These are phyloP conservation scores for Geranomyces variabilis DNA, from an alignment of 192 early-diverging fungal genomes.

Conservation along the genomic window DNA sequence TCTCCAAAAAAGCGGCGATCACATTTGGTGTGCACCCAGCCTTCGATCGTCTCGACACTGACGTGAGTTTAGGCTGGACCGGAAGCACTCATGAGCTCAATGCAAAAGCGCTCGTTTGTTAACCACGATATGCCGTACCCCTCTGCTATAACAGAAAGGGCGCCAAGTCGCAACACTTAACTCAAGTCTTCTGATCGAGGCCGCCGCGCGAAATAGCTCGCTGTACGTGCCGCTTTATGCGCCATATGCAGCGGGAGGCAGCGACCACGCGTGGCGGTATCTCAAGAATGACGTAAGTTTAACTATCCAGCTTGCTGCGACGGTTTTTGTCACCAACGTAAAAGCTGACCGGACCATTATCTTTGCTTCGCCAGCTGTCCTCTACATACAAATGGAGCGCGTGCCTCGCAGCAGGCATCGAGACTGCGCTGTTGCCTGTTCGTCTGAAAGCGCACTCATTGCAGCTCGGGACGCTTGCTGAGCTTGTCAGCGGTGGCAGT, in stretches of 20 bases:
- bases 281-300: conserved; percentile 19
- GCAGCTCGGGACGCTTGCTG: conserved; percentile 13
- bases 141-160: no score
- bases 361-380: neutral
- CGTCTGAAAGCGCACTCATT: conserved; percentile 19
- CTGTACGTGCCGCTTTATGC: conserved; percentile 45
- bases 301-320: no score
- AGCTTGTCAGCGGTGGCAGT: conserved; percentile 20
- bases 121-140: no score
- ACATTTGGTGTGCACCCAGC: conserved; percentile 44
- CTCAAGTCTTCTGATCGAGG: conserved; percentile 32
- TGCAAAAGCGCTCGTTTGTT: no score
- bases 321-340: neutral
- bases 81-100: no score
- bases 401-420: conserved; percentile 29
- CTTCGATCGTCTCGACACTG: neutral
- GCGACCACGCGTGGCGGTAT: conserved; percentile 23
- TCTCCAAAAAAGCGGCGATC: conserved; percentile 44
- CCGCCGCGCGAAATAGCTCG: conserved; percentile 24
- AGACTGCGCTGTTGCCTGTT: conserved; percentile 32
- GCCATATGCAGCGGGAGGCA: neutral
- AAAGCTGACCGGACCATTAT: neutral
- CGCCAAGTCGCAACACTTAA: conserved; percentile 29
- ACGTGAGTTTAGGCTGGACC: conserved; percentile 21
- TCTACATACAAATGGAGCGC: conserved; percentile 35